Evolutionary conservation across 1,284 basidiomycete genomes (phyloP), one percentile per base, ranked within the genome.

Genomic region (Irpex lacteus): DNA sequence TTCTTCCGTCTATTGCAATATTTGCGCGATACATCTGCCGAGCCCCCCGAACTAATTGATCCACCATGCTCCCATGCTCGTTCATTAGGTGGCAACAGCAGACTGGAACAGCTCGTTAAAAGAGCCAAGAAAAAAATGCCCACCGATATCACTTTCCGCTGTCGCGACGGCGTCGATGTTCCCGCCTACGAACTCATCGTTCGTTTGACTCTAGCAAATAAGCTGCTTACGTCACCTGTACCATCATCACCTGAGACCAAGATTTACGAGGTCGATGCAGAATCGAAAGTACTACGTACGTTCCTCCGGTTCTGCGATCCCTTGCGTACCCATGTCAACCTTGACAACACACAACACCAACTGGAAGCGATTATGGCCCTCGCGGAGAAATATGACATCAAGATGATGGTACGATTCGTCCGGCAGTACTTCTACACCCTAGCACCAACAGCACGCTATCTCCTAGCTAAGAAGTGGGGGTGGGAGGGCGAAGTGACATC

Each of bases 1-100:
- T 67, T 62, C 59, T 63, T 52, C 52, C 62, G 65, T 15, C 50
- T 64, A 6, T 13, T 64, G 13, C 18, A 62, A 5, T 64, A 44
- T 44, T 44, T 44, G 40, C 26, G 26, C 26, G 26, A 26, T 26
- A 26, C 26, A 26, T 26, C 26, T 26, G 26, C 26, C 26, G 26
- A 26, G 26, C 26, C 26, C 26, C 26, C 26, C 26, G 26, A 26
- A 26, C 26, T 26, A 26, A 26, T 26, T 26, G 26, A 26, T 26
- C 26, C 26, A 26, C 26, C 26, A 26, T 26, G 26, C 26, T 26
- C 26, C 26, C 26, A 26, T 26, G 26, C 26, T 26, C 26, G 26
- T 26, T 26, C 26, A 26, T 26, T 26, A 26, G 26, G 26, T 26
- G 26, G 26, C 26, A 26, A 26, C 26, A 26, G 26, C 26, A 26